Conservation (phyloP, 2,329 filamentous ascomycete genomes). For the Arthrobotrys iridis region DNA sequence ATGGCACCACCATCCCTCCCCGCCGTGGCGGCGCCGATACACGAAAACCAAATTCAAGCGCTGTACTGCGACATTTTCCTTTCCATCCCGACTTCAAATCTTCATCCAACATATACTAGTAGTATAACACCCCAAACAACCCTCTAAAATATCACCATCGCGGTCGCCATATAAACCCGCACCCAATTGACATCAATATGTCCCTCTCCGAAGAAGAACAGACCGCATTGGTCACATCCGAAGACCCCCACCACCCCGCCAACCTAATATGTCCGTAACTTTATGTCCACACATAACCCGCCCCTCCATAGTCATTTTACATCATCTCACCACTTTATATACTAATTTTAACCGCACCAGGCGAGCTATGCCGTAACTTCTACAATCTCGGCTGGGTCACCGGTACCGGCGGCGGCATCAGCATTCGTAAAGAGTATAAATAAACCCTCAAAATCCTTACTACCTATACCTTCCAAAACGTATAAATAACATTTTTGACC, state of each 20-base stretch:
- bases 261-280: constrained; percentile 75
- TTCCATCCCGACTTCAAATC: neutral
- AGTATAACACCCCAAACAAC: neutral
- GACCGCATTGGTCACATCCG: constrained; percentile 61
- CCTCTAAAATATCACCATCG: neutral
- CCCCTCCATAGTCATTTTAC: neutral
- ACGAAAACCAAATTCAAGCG: neutral
- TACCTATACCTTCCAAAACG: constrained; percentile 8
- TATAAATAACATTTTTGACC: constrained; percentile 32
- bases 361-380: constrained; percentile 91
- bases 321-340: neutral
- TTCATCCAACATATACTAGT: neutral
- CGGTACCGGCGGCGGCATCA: constrained; percentile 83
- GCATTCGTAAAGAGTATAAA: constrained; percentile 71
- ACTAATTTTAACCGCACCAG: constrained; percentile 63
- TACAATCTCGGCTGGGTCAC: constrained; percentile 96
- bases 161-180: neutral
- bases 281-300: too few species aligned
- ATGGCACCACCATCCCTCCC: constrained; percentile 30
- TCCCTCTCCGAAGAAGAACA: constrained; percentile 41
- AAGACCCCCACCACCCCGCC: constrained; percentile 84
- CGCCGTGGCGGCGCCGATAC: neutral
- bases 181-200: neutral
- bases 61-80: constrained; percentile 33
- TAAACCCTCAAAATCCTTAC: constrained; percentile 6